Base-by-base conservation (phyloP, 306 rosid species). In the Castanea mollissima region DNA sequence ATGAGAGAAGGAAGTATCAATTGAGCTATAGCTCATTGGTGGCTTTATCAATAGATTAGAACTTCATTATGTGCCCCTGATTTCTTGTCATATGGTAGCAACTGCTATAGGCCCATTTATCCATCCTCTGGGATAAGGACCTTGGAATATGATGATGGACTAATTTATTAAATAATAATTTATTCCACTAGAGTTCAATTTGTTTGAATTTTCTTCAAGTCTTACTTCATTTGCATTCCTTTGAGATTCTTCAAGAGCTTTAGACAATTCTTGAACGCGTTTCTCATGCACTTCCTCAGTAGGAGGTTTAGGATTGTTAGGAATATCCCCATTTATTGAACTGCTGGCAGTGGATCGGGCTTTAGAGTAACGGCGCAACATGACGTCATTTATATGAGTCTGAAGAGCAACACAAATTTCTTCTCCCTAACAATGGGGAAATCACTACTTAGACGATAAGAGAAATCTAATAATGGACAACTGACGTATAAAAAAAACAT, bases 341-440 rank as follows among this genome's bases (percentile, higher is more conserved):
- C 81, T 88, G 58, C 74, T 75, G 57, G 85, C 83, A 83, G 90
- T 60, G 75, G 94, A 79, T 51, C 91, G 83, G 57, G 93, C 89
- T 86, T 91, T 94, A 55, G 98, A 92, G 85, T 92, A 92, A 20
- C 98, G 91, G 34, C 97, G 91, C 81, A 94, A 79, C 97, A 94
- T 92, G 76, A 94, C 97, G 57, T 94, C 97, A 74, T 94, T 94
- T 87, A 94, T 94, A 78, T 94, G 98, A 13, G 97, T 94, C 74
- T 94, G 98, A 71, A 94, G 97, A 82, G 97, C 97, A 68, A 91
- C 97, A 84, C 98, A 94, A 77, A 94, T 92, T 91, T 92, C 98
- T 87, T 94, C 98, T 76, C 98, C 98, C 98, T 94, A 83, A 55
- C 58, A 63, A 83, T 59, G n/a, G 59, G 73, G 49, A 85, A 67